A percentile compares a stretch with the other conserved stretches of the same genome.
These are phyloP conservation scores for Boechera divaricarpa DNA, from an alignment of 345 rosid genomes.

Conservation along the genomic window DNA sequence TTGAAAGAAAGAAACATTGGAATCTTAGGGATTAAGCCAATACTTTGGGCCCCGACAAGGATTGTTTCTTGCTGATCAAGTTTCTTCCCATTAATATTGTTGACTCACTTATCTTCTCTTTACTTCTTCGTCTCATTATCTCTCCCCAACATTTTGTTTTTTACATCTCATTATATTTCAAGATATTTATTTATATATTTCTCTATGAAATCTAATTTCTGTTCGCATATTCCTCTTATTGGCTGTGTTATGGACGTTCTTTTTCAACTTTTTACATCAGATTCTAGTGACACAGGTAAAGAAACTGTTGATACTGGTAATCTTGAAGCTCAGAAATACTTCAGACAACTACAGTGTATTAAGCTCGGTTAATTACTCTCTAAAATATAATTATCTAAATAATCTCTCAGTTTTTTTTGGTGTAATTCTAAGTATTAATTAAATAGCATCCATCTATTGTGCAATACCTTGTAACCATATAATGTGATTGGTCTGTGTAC, in stretches of 20 bases:
- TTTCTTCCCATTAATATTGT: slow-evolving; percentile 1
- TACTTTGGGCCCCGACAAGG: not conserved
- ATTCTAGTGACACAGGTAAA: not conserved
- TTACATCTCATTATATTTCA: not conserved
- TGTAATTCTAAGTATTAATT: not conserved
- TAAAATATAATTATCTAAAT: not conserved
- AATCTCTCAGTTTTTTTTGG: not conserved
- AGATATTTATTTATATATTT: not conserved
- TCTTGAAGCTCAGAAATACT: slow-evolving; percentile 33
- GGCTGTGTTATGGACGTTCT: slow-evolving; percentile 31
- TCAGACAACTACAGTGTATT: slow-evolving; percentile 33
- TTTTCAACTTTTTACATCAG: slow-evolving; percentile 6
- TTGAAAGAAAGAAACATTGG: slow-evolving; percentile 2
- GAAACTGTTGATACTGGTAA: slow-evolving; percentile 4
- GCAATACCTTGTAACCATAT: not conserved
- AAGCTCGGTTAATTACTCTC: slow-evolving; percentile 17
- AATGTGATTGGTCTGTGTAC: not conserved
- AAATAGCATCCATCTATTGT: not conserved
- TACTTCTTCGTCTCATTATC: slow-evolving; percentile 17
- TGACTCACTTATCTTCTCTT: not conserved
- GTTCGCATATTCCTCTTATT: slow-evolving; percentile 35
- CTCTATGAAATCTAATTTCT: not conserved
- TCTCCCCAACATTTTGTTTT: not conserved
- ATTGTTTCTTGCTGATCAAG: slow-evolving; percentile 28
- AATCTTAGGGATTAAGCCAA: slow-evolving; percentile 14